Conservation (phyloP, 805 yeast genomes). For the Spathaspora hagerdaliae region DNA sequence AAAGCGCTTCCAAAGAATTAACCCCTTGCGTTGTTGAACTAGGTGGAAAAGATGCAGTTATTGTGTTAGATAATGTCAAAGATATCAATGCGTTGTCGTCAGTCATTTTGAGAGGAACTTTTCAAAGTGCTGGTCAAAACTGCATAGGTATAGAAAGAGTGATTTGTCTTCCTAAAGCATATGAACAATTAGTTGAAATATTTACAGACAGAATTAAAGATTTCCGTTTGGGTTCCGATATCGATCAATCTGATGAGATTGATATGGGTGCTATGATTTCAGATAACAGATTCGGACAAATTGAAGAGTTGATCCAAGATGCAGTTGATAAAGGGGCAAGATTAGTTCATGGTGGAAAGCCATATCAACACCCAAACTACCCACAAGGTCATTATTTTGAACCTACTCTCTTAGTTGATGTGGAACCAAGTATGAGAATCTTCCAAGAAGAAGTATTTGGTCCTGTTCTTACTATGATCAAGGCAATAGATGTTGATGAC, state of each 20-base stretch:
- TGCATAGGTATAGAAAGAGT: conserved; percentile 97
- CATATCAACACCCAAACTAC: conserved; percentile 81
- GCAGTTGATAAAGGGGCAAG: conserved; percentile 83
- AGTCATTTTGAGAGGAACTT: conserved; percentile 88
- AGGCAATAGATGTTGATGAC: conserved; percentile 60
- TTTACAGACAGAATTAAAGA: conserved; percentile 54
- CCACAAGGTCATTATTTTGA: conserved; percentile 93
- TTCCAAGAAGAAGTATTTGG: conserved; percentile 94
- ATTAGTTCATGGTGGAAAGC: conserved; percentile 75
- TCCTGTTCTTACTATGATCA: conserved; percentile 79
- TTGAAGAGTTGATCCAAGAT: conserved; percentile 64
- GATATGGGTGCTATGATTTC: conserved; percentile 97
- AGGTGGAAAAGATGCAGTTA: conserved; percentile 93
- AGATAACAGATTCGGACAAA: conserved; percentile 61
- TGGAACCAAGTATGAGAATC: conserved; percentile 66
- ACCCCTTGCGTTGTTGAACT: conserved; percentile 95
- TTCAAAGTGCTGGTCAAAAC: conserved; percentile 96
- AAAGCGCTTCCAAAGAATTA: conserved; percentile 77
- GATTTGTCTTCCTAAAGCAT: conserved; percentile 68
- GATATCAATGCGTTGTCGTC: conserved; percentile 56
- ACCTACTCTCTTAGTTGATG: conserved; percentile 86
- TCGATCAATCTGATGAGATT: conserved; percentile 84
- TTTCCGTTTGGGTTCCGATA: conserved; percentile 82
- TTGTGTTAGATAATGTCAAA: conserved; percentile 78
- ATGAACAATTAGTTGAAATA: conserved; percentile 56